Base-by-base conservation (phyloP, 768 basidiomycete species). In the Grammothele lineata region DNA sequence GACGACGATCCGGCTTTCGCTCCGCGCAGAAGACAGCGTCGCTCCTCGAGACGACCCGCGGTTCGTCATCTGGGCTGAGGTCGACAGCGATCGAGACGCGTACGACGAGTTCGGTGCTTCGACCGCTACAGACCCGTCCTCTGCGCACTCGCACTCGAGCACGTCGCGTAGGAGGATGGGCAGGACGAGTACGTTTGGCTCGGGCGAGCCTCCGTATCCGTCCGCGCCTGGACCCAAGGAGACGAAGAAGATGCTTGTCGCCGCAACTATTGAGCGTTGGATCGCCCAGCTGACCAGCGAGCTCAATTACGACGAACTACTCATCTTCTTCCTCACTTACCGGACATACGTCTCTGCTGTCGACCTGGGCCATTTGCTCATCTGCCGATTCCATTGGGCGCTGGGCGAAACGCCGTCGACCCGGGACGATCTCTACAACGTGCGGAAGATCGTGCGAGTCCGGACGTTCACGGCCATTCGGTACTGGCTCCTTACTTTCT, bases 261-360 rank as follows among this genome's bases (percentile, higher is more conserved):
- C 90, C 0, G 92, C 92, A 4, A 92, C 90, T 3, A 90, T 94
- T 57, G 92, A 94, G 63, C 83, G 92, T 0, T 92, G 90, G 89
- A 84, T 96, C 45, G 91, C 89, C 1, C 90, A 95, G 59, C 70
- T 95, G 40, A 94, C 93, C 24, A 87, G 84, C 57, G 83, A 87
- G 57, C 71, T 92, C 57, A 82, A 87, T 63, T 88, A 90, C 48
- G 91, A 92, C 62, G 88, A 92, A 56, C 73, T 93, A 23, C 75
- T 92, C 47, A 83, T 88, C 57, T 94, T 94, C 63, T 92, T 96
- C 76, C 76, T 95, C 62, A 93, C 92, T 2, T 96, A 92, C 61
- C 82, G 92, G 45, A 81, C 87, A 36, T 94, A 92, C 64, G 76
- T 94, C 62, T 75, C 75, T 43, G 81, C 87, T 2, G 71, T 85